Evolutionary conservation across 2,329 filamentous ascomycete genomes (phyloP), one percentile per base, ranked within the genome.

Genomic region (Diaporthe humulicola): DNA sequence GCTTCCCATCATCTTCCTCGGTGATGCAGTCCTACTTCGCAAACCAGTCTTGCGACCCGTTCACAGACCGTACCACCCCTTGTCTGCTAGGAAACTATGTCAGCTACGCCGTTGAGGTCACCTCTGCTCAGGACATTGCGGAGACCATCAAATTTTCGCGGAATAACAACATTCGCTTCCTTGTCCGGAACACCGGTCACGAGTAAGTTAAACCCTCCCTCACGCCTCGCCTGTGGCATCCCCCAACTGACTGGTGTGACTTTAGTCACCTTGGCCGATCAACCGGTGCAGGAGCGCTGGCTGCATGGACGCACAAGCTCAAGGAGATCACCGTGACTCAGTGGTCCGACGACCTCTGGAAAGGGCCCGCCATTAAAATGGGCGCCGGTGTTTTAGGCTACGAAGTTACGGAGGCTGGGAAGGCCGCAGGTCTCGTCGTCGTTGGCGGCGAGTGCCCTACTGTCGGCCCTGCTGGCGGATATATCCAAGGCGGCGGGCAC

Each of bases 331-430:
- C 78, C 0, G 30, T 73, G n/a, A 50, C 48, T 4, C 5, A 71
- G 42, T 76, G 75, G 75, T 66, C 75, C 15, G 73, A 76, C 54
- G 67, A 61, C 30, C 78, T 80, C 40, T 86, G 88, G 79, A 78
- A 77, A 3, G 88, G 89, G 0, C 82, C 85, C 2, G 90, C 89
- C 0, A 85, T 91, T 77, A 91, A 89, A 79, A 82, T 90, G 28
- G 89, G 88, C 1, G 87, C 88, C 15, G 90, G 89, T 73, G 86
- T 91, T 5, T 86, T 89, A 74, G 87, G 86, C 4, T 84, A 83
- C 67, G 89, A 91, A 74, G 81, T 88, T 3, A 89, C 90, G 76
- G 84, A 86, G 42, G 85, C 84, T 54, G 88, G 87, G 2, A 80
- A 85, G 22, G 81, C 85, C 28, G 80, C 85, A 38, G 87, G 86